A percentile compares a stretch with the other conserved stretches of the same genome.
Conservation (phyloP, 495 filamentous ascomycete genomes). For the Tuber brumale region DNA sequence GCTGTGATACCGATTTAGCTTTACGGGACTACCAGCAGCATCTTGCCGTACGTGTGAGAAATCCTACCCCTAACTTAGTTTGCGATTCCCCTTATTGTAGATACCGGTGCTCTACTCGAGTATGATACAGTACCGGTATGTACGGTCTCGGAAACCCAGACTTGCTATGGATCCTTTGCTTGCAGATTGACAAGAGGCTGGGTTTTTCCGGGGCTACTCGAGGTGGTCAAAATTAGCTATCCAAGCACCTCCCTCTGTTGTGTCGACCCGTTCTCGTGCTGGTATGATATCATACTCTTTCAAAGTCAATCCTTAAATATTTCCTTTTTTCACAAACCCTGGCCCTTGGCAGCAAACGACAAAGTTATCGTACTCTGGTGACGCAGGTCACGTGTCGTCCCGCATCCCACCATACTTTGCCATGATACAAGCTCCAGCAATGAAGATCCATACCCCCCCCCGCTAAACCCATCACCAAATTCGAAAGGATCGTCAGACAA, state of each 20-base stretch:
- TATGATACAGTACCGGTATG: too few relatives aligned
- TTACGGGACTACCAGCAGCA: too few relatives aligned
- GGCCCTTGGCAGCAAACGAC: neutral
- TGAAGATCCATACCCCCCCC: neutral
- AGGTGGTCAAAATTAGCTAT: neutral
- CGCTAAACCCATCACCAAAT: neutral
- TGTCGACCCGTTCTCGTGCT: neutral
- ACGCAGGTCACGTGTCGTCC: neutral
- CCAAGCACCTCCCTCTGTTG: neutral
- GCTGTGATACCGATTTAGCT: neutral
- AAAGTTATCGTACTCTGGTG: neutral
- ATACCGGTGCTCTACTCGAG: neutral
- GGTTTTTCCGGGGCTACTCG: neutral
- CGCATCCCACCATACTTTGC: neutral
- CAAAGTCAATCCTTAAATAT: neutral
- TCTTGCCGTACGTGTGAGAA: neutral
- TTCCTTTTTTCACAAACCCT: neutral
- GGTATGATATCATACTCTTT: neutral
- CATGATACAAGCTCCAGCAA: neutral
- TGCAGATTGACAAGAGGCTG: neutral
- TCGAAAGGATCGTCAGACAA: neutral
- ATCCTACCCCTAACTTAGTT: neutral
- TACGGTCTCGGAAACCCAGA: too few relatives aligned
- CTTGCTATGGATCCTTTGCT: neutral
- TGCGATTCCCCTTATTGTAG: neutral